Percentiles rank a stretch among this genome's conserved stretches.
phyloP scores from a whole-genome alignment of 2,329 filamentous ascomycete species.

The Fusarium sp. region DNA sequence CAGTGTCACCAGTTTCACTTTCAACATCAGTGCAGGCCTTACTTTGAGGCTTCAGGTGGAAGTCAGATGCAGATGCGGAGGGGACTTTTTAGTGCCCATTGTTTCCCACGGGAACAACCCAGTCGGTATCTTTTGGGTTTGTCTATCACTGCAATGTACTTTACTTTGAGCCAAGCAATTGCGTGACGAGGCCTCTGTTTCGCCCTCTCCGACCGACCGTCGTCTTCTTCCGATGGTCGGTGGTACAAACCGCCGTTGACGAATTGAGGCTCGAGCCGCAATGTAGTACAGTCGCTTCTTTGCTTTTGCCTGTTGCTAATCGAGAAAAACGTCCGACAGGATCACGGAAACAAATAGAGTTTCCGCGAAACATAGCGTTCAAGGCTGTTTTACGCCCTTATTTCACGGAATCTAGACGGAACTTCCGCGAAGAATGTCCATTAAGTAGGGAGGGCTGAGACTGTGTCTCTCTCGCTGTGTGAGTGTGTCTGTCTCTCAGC shows the following conservation, averaged over 20 bases:
- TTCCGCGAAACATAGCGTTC: neutral
- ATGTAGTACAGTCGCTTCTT: neutral
- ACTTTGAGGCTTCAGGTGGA: neutral
- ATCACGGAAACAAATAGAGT: neutral
- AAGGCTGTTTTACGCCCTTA: neutral
- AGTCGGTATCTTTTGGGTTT: neutral
- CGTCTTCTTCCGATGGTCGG: neutral
- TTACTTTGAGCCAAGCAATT: neutral
- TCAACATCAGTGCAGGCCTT: neutral
- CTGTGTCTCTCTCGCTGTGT: neutral
- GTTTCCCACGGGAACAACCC: neutral
- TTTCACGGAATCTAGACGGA: neutral
- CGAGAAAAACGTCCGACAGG: neutral
- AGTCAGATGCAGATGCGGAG: neutral
- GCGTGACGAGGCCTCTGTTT: neutral
- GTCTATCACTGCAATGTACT: neutral
- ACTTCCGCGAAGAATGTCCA: neutral
- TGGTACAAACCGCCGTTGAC: neutral
- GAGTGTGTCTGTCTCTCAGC: neutral
- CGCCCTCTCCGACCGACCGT: neutral
- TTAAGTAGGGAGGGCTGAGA: neutral
- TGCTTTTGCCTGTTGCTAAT: neutral
- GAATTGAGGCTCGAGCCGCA: conserved; percentile 3
- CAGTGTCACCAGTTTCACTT: conserved; percentile 4
- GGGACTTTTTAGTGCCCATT: neutral